These are phyloP conservation scores for Chrysosporium keratinophilum DNA, from an alignment of 2,329 filamentous ascomycete species.

Conservation along the genomic window DNA sequence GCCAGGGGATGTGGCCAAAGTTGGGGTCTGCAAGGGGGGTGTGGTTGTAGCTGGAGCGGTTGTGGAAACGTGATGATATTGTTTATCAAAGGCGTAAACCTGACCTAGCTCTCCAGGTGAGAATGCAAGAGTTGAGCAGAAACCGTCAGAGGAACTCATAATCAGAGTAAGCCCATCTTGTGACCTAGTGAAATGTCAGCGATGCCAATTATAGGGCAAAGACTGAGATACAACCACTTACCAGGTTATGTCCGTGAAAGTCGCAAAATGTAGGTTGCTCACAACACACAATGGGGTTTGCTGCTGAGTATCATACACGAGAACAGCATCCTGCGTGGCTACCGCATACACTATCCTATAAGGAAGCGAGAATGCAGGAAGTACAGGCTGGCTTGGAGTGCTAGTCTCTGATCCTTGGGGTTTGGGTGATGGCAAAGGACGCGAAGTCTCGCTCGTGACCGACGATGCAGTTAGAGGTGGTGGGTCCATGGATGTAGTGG, in stretches of 20 bases:
- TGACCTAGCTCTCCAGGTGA: constrained; percentile 73
- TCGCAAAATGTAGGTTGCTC: constrained; percentile 93
- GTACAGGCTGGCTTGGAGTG: constrained; percentile 46
- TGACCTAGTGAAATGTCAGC: constrained; percentile 45
- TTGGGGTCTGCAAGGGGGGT: constrained; percentile 62
- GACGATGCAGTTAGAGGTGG: constrained; percentile 51
- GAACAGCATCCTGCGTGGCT: constrained; percentile 87
- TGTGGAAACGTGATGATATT: constrained; percentile 27
- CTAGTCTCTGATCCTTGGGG: constrained; percentile 41
- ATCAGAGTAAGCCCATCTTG: constrained; percentile 67
- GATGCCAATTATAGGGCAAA: background rate
- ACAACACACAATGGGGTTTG: constrained; percentile 87
- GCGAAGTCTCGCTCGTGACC: constrained; percentile 37
- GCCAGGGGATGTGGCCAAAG: constrained; percentile 49
- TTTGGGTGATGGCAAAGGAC: constrained; percentile 46
- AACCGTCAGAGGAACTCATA: constrained; percentile 96
- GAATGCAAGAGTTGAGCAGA: constrained; percentile 88
- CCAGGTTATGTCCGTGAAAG: constrained; percentile 94
- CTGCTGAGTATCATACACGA: constrained; percentile 95
- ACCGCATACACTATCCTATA: constrained; percentile 96
- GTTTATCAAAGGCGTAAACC: constrained; percentile 51
- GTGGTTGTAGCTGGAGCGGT: constrained; percentile 49
- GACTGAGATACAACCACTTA: constrained; percentile 41
- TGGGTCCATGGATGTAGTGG: constrained; percentile 65
- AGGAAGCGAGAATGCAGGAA: constrained; percentile 64